Base-by-base conservation (phyloP, 805 yeast genomes). In the Pichia membranifaciens region DNA sequence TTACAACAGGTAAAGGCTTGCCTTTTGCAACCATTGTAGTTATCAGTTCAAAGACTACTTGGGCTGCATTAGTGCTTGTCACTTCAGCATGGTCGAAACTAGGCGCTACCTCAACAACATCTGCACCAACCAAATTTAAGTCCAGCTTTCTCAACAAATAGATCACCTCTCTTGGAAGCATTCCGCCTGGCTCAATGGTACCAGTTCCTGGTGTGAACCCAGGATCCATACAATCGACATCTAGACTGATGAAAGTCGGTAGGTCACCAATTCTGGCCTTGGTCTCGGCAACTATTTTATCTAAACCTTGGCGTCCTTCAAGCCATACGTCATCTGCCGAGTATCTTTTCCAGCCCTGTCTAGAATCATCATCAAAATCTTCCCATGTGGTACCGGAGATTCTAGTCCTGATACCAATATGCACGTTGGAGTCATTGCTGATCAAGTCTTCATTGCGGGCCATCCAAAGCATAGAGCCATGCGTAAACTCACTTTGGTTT, bases 391-490 rank as follows among this genome's bases (percentile, higher is more conserved):
- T 62, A 12, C 89, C 90, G 0, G 82, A 73, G 29, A 87, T 66
- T 60, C 88, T 76, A 1, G 95, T 84, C 56, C 95, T 74, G 41
- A 86, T 65, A 0, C 95, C 95, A 21, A 86, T 84, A 59, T 87
- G 95, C 38, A 84, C 71, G 57, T 86, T 84, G 43, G 75, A 65
- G 42, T 70, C 68, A 29, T 78, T 68, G 47, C 71, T 57, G 29
- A 84, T 62, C 44, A 84, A 67, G 0, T 86, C 89, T 59, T 87
- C 95, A 49, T 82, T 71, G 45, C 66, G 64, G 6, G 91, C 91
- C 73, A 82, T 75, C 93, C 93, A 86, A 34, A 87, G 71, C 90
- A 87, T 84, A 6, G 93, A 81, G 5, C 95, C 95, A 59, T 87
- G 95, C 37, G 85, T 87, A 63, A 83, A 75, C 43, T 81, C 79